A percentile compares a stretch with the other conserved stretches of the same genome.
Evolutionary conservation across 2,329 filamentous ascomycete genomes (phyloP).

Genomic region (Colletotrichum liaoningense): DNA sequence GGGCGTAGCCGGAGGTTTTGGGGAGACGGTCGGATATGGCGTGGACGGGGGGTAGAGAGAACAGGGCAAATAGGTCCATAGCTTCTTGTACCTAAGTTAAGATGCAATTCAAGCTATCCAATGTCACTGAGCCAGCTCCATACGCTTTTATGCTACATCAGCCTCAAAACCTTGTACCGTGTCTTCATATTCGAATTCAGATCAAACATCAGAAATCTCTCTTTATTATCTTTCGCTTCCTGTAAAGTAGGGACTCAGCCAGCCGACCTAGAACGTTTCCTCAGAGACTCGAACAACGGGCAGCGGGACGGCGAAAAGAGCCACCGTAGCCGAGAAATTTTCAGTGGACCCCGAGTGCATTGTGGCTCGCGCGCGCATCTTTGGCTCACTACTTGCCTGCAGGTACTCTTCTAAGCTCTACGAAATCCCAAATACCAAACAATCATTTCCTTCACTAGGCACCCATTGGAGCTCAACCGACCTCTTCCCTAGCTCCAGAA

Average conservation of each 20-base stretch:
- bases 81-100: background rate
- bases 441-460: background rate
- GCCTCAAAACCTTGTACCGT: no score
- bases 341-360: background rate
- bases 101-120: background rate
- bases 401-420: background rate
- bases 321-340: conserved; percentile 42
- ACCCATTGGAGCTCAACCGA: conserved; percentile 13
- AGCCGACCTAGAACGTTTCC: no score
- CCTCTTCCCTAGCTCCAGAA: background rate
- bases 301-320: conserved; percentile 42
- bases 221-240: no score
- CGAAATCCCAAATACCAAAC: background rate
- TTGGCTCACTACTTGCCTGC: background rate
- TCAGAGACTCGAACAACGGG: no score
- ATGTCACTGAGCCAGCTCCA: background rate
- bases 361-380: background rate
- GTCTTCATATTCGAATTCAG: no score
- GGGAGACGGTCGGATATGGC: background rate
- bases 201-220: no score
- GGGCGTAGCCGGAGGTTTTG: conserved; percentile 16
- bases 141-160: no score
- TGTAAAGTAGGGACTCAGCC: no score
- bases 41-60: conserved; percentile 4
- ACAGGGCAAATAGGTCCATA: conserved; percentile 1